phyloP scores from a whole-genome alignment of 208 protist species.

The Spongospora subterranea region DNA sequence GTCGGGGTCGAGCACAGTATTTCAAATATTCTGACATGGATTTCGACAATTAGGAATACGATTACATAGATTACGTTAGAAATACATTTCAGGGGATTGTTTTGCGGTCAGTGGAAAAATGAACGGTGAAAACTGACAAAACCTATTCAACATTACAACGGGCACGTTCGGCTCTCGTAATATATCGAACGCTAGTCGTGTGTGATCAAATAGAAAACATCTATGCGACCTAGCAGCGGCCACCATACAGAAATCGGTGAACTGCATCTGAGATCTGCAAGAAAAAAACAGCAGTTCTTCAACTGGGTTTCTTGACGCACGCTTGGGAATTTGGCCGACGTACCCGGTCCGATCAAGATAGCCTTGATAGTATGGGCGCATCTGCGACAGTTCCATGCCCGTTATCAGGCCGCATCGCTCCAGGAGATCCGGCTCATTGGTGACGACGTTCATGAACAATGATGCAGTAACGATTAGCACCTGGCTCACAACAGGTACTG shows the following conservation, averaged over 20 bases:
- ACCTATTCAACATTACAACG: conserved; percentile 9
- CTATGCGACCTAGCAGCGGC: conserved; percentile 1
- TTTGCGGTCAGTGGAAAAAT: neutral
- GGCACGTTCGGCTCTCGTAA: conserved; percentile 14
- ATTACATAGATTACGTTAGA: neutral
- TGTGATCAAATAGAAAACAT: conserved; percentile 16
- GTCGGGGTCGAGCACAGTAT: neutral
- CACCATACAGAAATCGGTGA: conserved; percentile 24
- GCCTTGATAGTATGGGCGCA: neutral
- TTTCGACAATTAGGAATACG: neutral
- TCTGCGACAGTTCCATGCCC: neutral
- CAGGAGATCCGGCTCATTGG: conserved; percentile 29
- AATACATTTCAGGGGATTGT: conserved; percentile 12
- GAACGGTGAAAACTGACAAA: neutral
- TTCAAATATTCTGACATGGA: conserved; percentile 22
- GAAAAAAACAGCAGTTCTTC: neutral
- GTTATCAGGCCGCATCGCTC: neutral
- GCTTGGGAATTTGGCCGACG: too few relatives aligned
- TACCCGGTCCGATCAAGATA: neutral
- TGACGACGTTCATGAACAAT: conserved; percentile 32
- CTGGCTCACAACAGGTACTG: too few relatives aligned
- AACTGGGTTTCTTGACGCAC: neutral
- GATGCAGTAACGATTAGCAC: too few relatives aligned
- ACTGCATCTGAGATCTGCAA: neutral
- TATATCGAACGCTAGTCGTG: conserved; percentile 26